phyloP scores from a whole-genome alignment of 192 early-diverging fungal species.

The Coemansia sp. region DNA sequence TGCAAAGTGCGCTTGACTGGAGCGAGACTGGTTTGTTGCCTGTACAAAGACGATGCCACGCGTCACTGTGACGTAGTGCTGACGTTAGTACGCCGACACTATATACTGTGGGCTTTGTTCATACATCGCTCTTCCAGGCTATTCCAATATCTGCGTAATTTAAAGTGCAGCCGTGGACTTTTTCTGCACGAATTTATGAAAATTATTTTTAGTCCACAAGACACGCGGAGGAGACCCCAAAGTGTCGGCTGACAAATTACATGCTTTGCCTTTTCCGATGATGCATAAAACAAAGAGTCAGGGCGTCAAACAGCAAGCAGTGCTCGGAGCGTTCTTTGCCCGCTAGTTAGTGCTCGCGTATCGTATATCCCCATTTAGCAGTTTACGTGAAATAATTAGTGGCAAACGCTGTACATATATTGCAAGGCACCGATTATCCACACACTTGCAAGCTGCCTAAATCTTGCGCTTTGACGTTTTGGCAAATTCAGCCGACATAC shows the following conservation, averaged over 20 bases:
- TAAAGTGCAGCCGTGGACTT: neutral
- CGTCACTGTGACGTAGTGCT: neutral
- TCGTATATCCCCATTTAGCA: neutral
- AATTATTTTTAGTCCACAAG: neutral
- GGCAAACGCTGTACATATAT: neutral
- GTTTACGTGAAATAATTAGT: neutral
- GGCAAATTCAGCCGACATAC: neutral
- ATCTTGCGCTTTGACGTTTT: no score
- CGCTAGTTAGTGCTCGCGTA: neutral
- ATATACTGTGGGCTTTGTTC: no score
- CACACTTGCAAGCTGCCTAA: no score
- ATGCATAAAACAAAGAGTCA: neutral
- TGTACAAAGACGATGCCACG: neutral
- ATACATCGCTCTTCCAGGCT: no score
- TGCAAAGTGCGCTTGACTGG: neutral
- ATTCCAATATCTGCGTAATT: neutral
- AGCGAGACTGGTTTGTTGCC: neutral
- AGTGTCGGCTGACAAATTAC: neutral
- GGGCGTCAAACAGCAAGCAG: neutral
- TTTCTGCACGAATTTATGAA: no score
- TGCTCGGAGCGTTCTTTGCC: neutral
- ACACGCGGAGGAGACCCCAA: neutral
- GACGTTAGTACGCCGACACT: neutral
- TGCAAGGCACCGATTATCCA: neutral
- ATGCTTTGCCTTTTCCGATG: neutral